Evolutionary conservation across 208 protist genomes (phyloP), one percentile per base, ranked within the genome.

Genomic region (Trypanosoma caninum): DNA sequence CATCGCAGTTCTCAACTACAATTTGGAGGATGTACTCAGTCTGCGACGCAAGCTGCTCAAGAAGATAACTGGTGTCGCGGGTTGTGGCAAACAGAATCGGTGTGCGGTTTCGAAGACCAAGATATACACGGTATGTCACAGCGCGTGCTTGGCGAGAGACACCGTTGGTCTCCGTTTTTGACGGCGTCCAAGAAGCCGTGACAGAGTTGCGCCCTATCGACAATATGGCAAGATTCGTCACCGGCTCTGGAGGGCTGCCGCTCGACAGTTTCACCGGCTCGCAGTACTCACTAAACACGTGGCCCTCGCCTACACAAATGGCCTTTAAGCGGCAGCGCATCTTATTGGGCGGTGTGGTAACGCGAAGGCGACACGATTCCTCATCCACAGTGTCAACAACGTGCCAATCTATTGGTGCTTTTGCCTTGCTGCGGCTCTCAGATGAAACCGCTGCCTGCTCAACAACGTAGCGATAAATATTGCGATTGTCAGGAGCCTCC

Each of bases 261-360:
- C 65, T 84, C 20, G 79, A 84, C 16, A 95, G 63, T 16, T 54
- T 59, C 8, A 93, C 89, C 16, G 68, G 75, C 22, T 88, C 78
- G 37, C 82, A 89, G 72, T 69, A 91, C 3, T 84, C 84, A 67
- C 88, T 94, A 72, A 74, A 92, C 2, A 72, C 40, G 7, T 65
- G 30, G 42, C 48, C 53, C 6, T 73, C 67, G 37, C 63, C 80
- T n/a, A 71, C 20, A 3, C 71, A 74, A 16, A 55, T 63, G 60
- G 76, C 90, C 65, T 85, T 85, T 46, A 97, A 81, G 25, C 91
- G 88, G 51, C 79, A 95, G 0, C 91, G 89, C 65, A 94, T 72
- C 44, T 87, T 85, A 0, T 58, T 70, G 9, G 80, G 59, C 27
- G 80, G 71, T 0, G 72, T 75, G 23, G 69, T 67, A 28, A 89